These are phyloP conservation scores for Stenocarpella maydis DNA, from an alignment of 2,329 filamentous ascomycete species.

Conservation along the genomic window DNA sequence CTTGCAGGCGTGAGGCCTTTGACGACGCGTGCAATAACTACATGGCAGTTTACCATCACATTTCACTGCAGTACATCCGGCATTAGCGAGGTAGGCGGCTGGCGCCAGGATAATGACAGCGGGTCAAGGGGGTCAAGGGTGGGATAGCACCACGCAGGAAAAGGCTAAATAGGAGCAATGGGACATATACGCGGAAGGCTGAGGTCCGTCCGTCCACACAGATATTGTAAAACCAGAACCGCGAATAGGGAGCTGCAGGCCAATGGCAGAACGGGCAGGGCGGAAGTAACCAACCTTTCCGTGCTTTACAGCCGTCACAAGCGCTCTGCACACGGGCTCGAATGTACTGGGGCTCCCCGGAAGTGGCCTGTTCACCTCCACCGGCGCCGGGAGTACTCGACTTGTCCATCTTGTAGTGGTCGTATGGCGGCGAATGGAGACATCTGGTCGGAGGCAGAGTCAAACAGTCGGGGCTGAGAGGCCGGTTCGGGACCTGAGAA, in stretches of 20 bases:
- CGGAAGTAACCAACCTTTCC: conserved; percentile 49
- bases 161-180: not conserved
- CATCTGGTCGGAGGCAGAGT: conserved; percentile 20
- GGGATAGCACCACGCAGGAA: not conserved
- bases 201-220: not conserved
- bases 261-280: conserved; percentile 36
- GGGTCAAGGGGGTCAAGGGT: not conserved
- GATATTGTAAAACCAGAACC: not conserved
- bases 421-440: conserved; percentile 12
- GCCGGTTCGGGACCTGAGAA: not conserved
- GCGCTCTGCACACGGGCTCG: conserved; percentile 58
- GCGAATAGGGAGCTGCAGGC: not conserved
- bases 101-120: not conserved
- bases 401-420: conserved; percentile 17
- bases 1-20: conserved; percentile 53
- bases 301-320: conserved; percentile 62
- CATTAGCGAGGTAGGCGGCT: not conserved
- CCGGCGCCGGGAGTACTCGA: conserved; percentile 20
- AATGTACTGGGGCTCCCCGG: conserved; percentile 34
- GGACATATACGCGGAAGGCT: not conserved
- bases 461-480: conserved; percentile 2
- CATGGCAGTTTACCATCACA: conserved; percentile 64
- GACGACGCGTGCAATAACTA: conserved; percentile 56
- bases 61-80: conserved; percentile 46
- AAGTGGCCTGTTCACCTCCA: conserved; percentile 25